Base-by-base conservation (phyloP, 139 green algal species). In the Penium margaritaceum region DNA sequence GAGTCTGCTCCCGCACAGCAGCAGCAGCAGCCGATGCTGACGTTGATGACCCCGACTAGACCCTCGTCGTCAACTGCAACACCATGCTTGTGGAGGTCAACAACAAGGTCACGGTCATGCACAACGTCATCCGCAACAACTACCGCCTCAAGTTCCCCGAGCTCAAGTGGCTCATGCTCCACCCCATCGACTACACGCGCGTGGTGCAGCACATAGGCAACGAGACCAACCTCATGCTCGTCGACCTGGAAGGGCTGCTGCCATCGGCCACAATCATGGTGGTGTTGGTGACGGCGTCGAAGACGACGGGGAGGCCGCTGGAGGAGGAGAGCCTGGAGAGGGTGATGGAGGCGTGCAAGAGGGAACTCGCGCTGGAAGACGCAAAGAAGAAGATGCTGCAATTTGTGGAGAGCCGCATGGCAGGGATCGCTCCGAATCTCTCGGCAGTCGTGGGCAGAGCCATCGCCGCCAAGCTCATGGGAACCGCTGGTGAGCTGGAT, bases 61-160 rank as follows among this genome's bases (percentile, higher is more conserved):
- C 85, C 80, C 83, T 98, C 72, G 86, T 98, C n/a, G 88, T 97
- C 33, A 85, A 96, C 46, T 97, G 93, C 85, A 98, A 97, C 83
- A 78, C 88, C 79, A 77, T 98, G 68, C 87, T 88, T 12, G 91
- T 97, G 67, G 92, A 97, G 68, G 93, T 98, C 68, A 93, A 98
- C 77, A 93, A 91, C 72, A 92, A 98, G 74, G 89, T 96, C 29
- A 67, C 65, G 1, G 69, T 89, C 9, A 86, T 97, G 37, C 90
- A 97, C 85, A 90, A 85, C 30, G 79, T 82, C 51, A 79, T 85
- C 30, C 41, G 61, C 27, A 67, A 82, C 65, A 82, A 77, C 69
- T 93, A 92, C 80, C 67, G 85, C 24, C 73, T 75, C 15, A 95
- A 93, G 76, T 97, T 98, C 73, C 93, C 93, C 0, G 93, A 98